phyloP scores from a whole-genome alignment of 108 stramenopile genomes.

The Fragilariopsis cylindrus region DNA sequence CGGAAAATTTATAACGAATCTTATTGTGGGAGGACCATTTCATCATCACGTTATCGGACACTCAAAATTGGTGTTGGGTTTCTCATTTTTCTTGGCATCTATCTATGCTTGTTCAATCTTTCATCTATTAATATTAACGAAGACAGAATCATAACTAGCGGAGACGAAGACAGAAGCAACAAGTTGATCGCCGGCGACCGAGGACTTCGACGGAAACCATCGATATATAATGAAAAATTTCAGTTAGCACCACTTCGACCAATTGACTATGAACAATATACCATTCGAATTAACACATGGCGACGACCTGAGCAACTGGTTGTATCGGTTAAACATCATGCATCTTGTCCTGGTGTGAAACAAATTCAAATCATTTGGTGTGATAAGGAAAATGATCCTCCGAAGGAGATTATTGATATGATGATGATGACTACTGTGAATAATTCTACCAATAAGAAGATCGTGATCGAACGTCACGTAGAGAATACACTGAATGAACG shows the following conservation, averaged over 20 bases:
- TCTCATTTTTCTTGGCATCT: background rate
- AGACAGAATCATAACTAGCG: background rate
- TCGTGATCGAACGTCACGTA: constrained; percentile 67
- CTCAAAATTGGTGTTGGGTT: background rate
- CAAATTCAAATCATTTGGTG: constrained; percentile 84
- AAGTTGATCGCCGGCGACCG: background rate
- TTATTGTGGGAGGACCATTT: no score
- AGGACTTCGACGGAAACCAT: background rate
- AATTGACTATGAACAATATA: constrained; percentile 57
- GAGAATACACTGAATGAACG: constrained; percentile 81
- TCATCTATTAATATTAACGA: background rate
- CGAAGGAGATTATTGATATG: constrained; percentile 24
- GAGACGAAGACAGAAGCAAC: background rate
- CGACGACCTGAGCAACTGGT: constrained; percentile 59
- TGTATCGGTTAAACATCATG: constrained; percentile 53
- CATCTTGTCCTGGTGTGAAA: constrained; percentile 56
- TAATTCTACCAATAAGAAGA: constrained; percentile 23
- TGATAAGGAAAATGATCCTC: constrained; percentile 43
- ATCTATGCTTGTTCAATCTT: background rate
- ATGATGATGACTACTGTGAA: background rate
- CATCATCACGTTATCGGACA: background rate
- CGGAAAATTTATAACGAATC: background rate
- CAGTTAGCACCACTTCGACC: constrained; percentile 12
- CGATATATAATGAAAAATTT: background rate
- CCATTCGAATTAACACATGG: constrained; percentile 83